A percentile compares a stretch with the other conserved stretches of the same genome.
Conservation (phyloP, 1,284 basidiomycete genomes). For the Trametes polyzona region DNA sequence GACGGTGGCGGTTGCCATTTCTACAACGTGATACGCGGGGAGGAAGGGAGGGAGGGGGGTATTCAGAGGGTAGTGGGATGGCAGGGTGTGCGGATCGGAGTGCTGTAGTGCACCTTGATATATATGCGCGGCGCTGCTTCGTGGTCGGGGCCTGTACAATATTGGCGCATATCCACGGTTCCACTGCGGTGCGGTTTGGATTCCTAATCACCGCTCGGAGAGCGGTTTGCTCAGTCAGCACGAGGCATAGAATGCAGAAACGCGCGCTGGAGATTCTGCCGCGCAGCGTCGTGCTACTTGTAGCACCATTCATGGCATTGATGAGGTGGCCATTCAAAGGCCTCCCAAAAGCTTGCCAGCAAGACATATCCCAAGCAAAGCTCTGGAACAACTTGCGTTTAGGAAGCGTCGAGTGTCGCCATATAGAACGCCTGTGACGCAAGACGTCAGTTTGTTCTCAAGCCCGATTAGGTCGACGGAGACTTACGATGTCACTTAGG, state of each 20-base stretch:
- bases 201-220: background rate
- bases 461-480: background rate
- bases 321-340: slow-evolving; percentile 1
- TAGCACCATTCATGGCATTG: slow-evolving; percentile 3
- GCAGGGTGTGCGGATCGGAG: background rate
- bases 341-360: background rate
- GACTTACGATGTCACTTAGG: background rate
- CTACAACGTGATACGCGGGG: background rate
- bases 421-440: slow-evolving; percentile 14
- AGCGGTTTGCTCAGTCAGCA: background rate
- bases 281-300: background rate
- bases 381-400: background rate
- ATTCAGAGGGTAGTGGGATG: background rate
- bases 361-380: background rate
- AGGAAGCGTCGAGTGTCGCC: slow-evolving; percentile 6
- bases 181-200: background rate
- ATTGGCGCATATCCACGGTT: background rate
- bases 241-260: background rate
- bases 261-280: background rate
- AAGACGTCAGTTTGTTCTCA: background rate
- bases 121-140: background rate
- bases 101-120: too few relatives aligned
- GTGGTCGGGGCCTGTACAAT: too few relatives aligned
- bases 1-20: slow-evolving; percentile 34
- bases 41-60: background rate